A percentile compares a stretch with the other conserved stretches of the same genome.
These are phyloP conservation scores for Exobasidium cylindrosporum DNA, from an alignment of 1,284 basidiomycete genomes.

Conservation along the genomic window DNA sequence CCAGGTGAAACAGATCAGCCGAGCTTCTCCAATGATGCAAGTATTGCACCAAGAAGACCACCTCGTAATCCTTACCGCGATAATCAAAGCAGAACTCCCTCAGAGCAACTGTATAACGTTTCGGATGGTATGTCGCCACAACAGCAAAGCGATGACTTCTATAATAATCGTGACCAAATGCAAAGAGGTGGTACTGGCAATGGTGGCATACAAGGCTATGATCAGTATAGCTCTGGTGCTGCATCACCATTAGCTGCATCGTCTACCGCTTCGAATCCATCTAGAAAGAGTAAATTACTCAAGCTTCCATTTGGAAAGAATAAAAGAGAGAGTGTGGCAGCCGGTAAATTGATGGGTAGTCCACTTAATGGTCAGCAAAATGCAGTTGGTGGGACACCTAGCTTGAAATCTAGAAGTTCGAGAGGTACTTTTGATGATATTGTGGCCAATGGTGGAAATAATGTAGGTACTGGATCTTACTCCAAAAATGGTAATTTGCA, in stretches of 20 bases:
- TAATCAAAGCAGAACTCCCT: slow-evolving; percentile 1
- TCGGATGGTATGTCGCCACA: too few species aligned
- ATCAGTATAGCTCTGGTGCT: too few species aligned
- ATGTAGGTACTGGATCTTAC: background rate
- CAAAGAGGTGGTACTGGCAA: background rate
- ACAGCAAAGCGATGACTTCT: too few species aligned
- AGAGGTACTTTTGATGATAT: slow-evolving; percentile 11
- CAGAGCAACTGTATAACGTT: slow-evolving; percentile 2
- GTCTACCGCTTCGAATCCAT: background rate
- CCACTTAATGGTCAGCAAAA: background rate
- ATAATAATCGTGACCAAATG: too few species aligned
- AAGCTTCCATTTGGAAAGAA: slow-evolving; percentile 17
- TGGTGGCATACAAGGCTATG: slow-evolving; percentile 4
- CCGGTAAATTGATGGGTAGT: background rate
- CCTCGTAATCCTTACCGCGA: background rate
- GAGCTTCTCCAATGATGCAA: background rate
- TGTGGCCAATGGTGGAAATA: background rate
- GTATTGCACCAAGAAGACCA: background rate
- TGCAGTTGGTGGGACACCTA: background rate
- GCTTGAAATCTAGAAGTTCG: slow-evolving; percentile 9
- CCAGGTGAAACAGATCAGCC: background rate
- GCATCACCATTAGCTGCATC: background rate
- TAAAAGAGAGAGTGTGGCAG: background rate
- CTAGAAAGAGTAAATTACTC: slow-evolving; percentile 17
- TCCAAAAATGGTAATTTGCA: background rate